Base-by-base conservation (phyloP, 257 asterid genomes). In the Plantago major region DNA sequence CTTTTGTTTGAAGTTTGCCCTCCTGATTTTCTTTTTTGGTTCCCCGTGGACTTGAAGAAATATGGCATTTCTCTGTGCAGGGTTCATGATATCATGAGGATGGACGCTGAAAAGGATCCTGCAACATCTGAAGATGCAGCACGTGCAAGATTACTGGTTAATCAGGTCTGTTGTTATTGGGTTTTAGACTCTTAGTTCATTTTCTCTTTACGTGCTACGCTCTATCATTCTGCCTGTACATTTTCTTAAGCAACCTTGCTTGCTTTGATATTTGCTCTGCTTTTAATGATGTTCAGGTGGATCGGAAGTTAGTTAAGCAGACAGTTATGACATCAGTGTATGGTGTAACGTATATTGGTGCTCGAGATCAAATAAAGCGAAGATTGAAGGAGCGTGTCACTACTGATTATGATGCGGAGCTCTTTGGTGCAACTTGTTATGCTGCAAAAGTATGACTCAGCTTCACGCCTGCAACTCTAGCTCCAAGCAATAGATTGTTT, bases 291-390 rank as follows among this genome's bases (percentile, higher is more conserved):
- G 46, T 73, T 66, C 71, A 92, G 99, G 97, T 92, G 73, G 99
- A 92, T 70, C 74, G 99, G 71, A 89, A 92, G 81, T 70, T 92
- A 85, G 99, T 92, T 73, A 92, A 92, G 86, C 97, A 92, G 78
- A 89, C 99, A 1, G 99, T 92, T 65, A 92, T 92, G 99, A 92
- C 99, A 73, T 92, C 99, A 61, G 99, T 92, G 55, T 92, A 92
- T 78, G 99, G 99, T 54, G 99, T 92, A 67, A 92, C 99, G n/a
- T 89, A 83, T 67, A 74, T 84, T 76, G 99, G 99, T 62, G 99
- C 99, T 54, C 90, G 99, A 59, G 97, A 92, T 73, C 99, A 92
- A 69, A 92, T 92, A 61, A 84, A 80, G 76, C 83, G 84, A 75
- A 86, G 97, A 73, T 72, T 92, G 71, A 92, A 84, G 80, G 99